Base-by-base conservation (phyloP, 2,329 filamentous ascomycete genomes). In the Colletotrichum sidae region DNA sequence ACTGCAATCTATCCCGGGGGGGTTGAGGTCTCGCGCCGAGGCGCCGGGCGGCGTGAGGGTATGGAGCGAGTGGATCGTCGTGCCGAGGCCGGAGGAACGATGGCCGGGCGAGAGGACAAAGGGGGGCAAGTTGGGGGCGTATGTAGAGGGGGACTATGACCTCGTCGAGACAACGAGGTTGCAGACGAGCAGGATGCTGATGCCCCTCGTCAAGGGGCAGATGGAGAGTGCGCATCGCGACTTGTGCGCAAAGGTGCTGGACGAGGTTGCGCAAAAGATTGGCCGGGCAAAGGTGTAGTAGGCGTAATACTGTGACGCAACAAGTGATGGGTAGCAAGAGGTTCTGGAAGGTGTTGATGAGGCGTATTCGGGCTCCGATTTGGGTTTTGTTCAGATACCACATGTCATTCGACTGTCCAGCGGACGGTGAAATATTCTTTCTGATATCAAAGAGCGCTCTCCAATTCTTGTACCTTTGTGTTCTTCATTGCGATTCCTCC, bases 1-100 rank as follows among this genome's bases (percentile, higher is more conserved):
- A 35, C 82, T 83, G 67, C 81, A 84, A 70, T 75, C 72, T 65
- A 76, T 80, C 38, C 72, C 74, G 25, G 71, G 74, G 41, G 81
- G 81, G 52, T 72, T 81, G 37, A 76, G 81, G n/a, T 78, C 78
- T 57, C 75, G 81, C 44, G 81, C 79, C 53, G 74, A 79, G 45
- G 80, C 81, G 5, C 74, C 77, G 3, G 80, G 74, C 33, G 81
- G 81, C 42, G 80, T 83, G 25, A 73, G 74, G 13, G 77, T 84
- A 56, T 78, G 81, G 74, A 79, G 71, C 46, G 75, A 77, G 67
- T 79, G 75, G 68, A 69, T 61, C 46, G 74, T 77, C 53, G 63
- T 61, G 17, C 63, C 51, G 33, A 25, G 65, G 11, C 52, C 72
- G 70, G 54, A 68, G 61, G 60, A 71, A 67, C 53, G 67, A 47